A percentile compares a stretch with the other conserved stretches of the same genome.
These are phyloP conservation scores for Plasmodium coatneyi DNA, from an alignment of 169 alveolate species.

Conservation along the genomic window DNA sequence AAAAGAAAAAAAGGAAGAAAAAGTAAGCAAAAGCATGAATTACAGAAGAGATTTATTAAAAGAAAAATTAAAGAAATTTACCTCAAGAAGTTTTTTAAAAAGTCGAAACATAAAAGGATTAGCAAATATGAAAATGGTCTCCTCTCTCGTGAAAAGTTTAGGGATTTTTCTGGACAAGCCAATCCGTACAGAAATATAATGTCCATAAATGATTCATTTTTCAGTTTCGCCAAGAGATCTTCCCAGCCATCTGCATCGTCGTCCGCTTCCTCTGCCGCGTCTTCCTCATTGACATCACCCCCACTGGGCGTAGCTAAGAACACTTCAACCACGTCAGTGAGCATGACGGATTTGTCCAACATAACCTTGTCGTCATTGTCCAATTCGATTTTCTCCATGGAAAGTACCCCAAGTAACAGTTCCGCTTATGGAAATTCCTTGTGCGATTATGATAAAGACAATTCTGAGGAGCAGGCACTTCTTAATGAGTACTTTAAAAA, in stretches of 20 bases:
- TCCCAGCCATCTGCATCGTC: background rate
- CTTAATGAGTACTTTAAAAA: slow-evolving; percentile 65
- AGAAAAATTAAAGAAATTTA: slow-evolving; percentile 51
- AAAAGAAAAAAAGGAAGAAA: slow-evolving; percentile 19
- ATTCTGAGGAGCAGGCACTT: slow-evolving; percentile 43
- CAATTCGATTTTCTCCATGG: slow-evolving; percentile 39
- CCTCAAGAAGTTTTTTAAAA: slow-evolving; percentile 15
- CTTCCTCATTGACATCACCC: background rate
- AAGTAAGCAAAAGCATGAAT: slow-evolving; percentile 32
- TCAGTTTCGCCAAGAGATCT: slow-evolving; percentile 32
- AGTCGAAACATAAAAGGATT: slow-evolving; percentile 38
- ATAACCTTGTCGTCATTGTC: slow-evolving; percentile 48
- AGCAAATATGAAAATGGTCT: slow-evolving; percentile 5
- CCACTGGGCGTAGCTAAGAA: background rate
- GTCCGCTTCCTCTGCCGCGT: background rate
- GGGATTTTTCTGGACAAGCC: background rate
- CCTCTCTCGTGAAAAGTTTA: background rate
- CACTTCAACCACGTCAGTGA: background rate
- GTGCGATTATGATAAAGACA: slow-evolving; percentile 57
- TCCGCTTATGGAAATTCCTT: slow-evolving; percentile 39
- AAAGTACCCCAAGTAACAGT: slow-evolving; percentile 26
- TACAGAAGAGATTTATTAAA: slow-evolving; percentile 42
- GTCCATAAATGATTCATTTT: slow-evolving; percentile 67
- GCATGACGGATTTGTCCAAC: slow-evolving; percentile 23
- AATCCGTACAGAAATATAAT: slow-evolving; percentile 38